Conservation (phyloP, 371 early-diverging fungal species). For the Mucor saturninus region DNA sequence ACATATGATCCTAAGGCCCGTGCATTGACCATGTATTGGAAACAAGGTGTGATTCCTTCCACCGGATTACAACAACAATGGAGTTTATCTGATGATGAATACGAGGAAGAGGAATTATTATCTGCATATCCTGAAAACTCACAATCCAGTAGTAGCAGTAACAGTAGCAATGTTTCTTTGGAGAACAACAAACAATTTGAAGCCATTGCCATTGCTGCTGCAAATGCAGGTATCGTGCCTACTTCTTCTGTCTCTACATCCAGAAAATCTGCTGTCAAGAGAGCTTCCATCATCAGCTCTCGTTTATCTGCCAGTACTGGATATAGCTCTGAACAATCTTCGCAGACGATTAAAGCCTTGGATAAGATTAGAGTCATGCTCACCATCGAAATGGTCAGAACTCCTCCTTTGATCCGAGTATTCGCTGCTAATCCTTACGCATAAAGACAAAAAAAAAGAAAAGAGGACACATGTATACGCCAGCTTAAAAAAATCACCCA, state of each 20-base stretch:
- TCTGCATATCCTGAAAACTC: slow-evolving; percentile 31
- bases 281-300: slow-evolving; percentile 44
- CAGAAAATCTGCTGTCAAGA: slow-evolving; percentile 28
- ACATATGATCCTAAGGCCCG: slow-evolving; percentile 44
- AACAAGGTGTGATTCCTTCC: slow-evolving; percentile 46
- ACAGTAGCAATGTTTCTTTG: slow-evolving; percentile 33
- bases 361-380: slow-evolving; percentile 65
- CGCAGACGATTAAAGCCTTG: slow-evolving; percentile 68
- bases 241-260: neutral
- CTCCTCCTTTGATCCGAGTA: slow-evolving; percentile 72
- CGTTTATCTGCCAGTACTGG: slow-evolving; percentile 44
- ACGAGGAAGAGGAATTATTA: slow-evolving; percentile 44
- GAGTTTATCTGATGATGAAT: slow-evolving; percentile 45
- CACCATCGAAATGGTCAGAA: slow-evolving; percentile 66
- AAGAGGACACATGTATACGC: neutral
- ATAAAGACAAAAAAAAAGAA: slow-evolving; percentile 8
- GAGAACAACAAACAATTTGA: slow-evolving; percentile 23
- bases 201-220: slow-evolving; percentile 20
- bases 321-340: slow-evolving; percentile 47
- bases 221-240: slow-evolving; percentile 18
- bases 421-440: slow-evolving; percentile 66
- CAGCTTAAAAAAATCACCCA: too few relatives aligned
- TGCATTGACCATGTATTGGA: slow-evolving; percentile 62
- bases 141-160: slow-evolving; percentile 14
- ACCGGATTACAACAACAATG: slow-evolving; percentile 42